Evolutionary conservation across 2,329 filamentous ascomycete genomes (phyloP).

Genomic region (Gnomoniopsis sp.): DNA sequence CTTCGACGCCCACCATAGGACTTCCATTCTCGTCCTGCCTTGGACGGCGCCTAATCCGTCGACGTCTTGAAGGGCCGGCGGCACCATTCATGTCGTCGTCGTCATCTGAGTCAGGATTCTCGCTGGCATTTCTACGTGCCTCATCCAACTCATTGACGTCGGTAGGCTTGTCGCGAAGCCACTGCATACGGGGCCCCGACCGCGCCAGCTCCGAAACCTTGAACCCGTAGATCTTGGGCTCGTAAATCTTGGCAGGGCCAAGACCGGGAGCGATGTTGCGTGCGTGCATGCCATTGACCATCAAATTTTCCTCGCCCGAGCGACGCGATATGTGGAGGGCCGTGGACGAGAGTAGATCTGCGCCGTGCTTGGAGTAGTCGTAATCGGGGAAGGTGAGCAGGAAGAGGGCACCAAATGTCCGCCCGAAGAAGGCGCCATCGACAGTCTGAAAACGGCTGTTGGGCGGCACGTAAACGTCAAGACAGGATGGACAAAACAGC

Average conservation of each 20-base stretch:
- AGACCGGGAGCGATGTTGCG: slow-evolving; percentile 87
- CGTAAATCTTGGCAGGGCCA: slow-evolving; percentile 79
- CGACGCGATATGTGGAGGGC: slow-evolving; percentile 28
- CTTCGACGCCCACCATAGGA: slow-evolving; percentile 55
- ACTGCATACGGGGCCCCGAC: slow-evolving; percentile 93
- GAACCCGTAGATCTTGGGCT: slow-evolving; percentile 96
- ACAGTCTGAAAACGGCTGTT: slow-evolving; percentile 97
- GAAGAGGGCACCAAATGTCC: slow-evolving; percentile 94
- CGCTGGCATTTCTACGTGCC: slow-evolving; percentile 50
- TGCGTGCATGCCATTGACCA: slow-evolving; percentile 82
- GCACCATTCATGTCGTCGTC: slow-evolving; percentile 47
- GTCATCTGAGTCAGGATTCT: slow-evolving; percentile 55
- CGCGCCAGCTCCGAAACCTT: slow-evolving; percentile 85
- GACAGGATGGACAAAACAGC: slow-evolving; percentile 93
- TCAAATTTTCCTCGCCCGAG: slow-evolving; percentile 39
- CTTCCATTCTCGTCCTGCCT: slow-evolving; percentile 50
- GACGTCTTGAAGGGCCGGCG: slow-evolving; percentile 38
- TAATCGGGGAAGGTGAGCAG: slow-evolving; percentile 98
- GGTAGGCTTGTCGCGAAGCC: slow-evolving; percentile 80
- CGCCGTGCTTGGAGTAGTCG: slow-evolving; percentile 72
- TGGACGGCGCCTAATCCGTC: slow-evolving; percentile 38
- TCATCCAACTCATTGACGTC: slow-evolving; percentile 85
- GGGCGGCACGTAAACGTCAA: slow-evolving; percentile 95
- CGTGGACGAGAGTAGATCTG: slow-evolving; percentile 48
- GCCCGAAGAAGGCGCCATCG: slow-evolving; percentile 96